Base-by-base conservation (phyloP, 2,329 filamentous ascomycete genomes). In the Penicillium sp. region DNA sequence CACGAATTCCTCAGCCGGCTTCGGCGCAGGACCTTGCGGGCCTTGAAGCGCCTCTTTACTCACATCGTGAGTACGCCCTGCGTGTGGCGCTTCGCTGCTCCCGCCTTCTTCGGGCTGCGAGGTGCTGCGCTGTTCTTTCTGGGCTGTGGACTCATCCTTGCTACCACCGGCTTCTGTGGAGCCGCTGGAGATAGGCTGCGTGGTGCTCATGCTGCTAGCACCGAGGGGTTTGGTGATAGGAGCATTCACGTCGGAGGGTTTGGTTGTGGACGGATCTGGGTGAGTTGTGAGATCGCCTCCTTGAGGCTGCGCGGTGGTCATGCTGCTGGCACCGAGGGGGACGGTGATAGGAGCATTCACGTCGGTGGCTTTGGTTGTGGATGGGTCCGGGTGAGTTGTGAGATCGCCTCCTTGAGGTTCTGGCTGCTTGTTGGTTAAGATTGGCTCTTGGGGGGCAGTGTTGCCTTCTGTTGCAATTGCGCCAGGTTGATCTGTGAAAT, bases 21-120 rank as follows among this genome's bases (percentile, higher is more conserved):
- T 55, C 1, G 67, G 63, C 6, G 61, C 47, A 5, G 63, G 59
- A 30, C 58, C 58, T 32, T 67, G 60, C 4, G 69, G 70, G 0
- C 70, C 70, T 46, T 61, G 51, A 16, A 71, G 59, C 1, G 69
- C 67, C 32, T 71, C 70, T 47, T 65, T 52, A 51, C 68, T 71
- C 26, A 60, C 66, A 0, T 58, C 47, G 1, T 49, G 38, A 4
- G 46, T 11, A 10, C 14, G 45, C 4, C 8, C 32, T 16, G 13
- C 9, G 18, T 11, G 44, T 30, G 5, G 38, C n/a, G 14, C 2
- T 7, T 56, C 42, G 23, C 50, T 48, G 19, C 51, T 42, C 27
- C 51, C 39, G 18, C 44, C 53, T 14, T 35, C n/a, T 23, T 45
- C 41, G 6, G 56, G 19, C 26, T 36, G 40, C 11, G 54, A 45